These are phyloP conservation scores for Cercospora brassicicola DNA, from an alignment of 2,329 filamentous ascomycete species.

Conservation along the genomic window DNA sequence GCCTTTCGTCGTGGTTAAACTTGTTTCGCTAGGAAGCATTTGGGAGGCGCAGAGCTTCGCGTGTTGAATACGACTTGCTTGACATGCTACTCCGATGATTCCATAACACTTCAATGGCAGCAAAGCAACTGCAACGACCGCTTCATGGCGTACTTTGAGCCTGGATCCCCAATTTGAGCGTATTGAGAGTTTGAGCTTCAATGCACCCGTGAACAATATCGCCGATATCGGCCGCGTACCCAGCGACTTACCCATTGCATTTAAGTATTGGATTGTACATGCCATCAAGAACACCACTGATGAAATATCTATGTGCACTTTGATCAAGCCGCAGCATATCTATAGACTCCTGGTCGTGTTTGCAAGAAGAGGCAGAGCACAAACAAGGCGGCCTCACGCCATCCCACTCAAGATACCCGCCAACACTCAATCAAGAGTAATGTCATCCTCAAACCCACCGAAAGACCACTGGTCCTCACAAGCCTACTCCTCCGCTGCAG, in stretches of 20 bases:
- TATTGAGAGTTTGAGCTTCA: background rate
- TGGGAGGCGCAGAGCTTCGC: background rate
- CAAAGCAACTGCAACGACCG: background rate
- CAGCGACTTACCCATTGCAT: background rate
- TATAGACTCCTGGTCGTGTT: background rate
- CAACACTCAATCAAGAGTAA: background rate
- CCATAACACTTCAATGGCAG: background rate
- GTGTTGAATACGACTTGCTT: background rate
- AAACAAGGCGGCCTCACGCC: background rate
- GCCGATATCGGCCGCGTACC: background rate
- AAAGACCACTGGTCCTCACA: conserved; percentile 39
- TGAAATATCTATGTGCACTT: background rate
- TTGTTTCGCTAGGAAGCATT: background rate
- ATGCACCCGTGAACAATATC: background rate
- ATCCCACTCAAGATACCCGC: background rate
- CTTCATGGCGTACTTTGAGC: too few relatives aligned
- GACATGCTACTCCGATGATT: background rate
- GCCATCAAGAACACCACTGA: background rate
- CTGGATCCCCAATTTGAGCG: background rate
- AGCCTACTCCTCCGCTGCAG: conserved; percentile 41
- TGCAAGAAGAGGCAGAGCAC: background rate
- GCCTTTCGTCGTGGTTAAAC: background rate
- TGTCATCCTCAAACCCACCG: background rate
- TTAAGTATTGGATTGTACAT: background rate
- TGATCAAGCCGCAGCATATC: background rate